phyloP scores from a whole-genome alignment of 2,329 filamentous ascomycete species.

The Fusarium transvaalense region DNA sequence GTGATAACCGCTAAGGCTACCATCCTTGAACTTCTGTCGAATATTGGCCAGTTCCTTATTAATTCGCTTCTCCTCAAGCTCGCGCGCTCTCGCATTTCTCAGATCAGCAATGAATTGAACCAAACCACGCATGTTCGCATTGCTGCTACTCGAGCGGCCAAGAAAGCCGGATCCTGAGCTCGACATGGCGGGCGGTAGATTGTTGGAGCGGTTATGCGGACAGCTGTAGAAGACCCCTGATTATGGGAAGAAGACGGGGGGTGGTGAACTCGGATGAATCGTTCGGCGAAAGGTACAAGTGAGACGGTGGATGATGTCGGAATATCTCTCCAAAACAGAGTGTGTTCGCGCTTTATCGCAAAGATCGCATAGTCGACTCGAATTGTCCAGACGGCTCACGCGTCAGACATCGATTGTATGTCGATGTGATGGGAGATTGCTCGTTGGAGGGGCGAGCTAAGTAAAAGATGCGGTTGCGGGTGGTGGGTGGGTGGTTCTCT shows the following conservation, averaged over 20 bases:
- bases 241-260: constrained; percentile 31
- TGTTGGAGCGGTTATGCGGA: constrained; percentile 26
- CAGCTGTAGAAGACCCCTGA: constrained; percentile 45
- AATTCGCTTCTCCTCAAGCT: constrained; percentile 98
- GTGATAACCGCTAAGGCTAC: constrained; percentile 93
- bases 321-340: constrained; percentile 45
- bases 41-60: constrained; percentile 99
- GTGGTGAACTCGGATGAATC: constrained; percentile 25
- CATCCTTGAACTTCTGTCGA: constrained; percentile 97
- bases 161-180: constrained; percentile 71
- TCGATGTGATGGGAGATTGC: constrained; percentile 43
- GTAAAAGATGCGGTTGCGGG: constrained; percentile 45
- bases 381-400: constrained; percentile 45
- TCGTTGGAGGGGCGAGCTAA: constrained; percentile 46
- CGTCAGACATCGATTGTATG: constrained; percentile 48
- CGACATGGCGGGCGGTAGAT: constrained; percentile 60
- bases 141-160: constrained; percentile 73
- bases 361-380: constrained; percentile 52
- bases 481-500: constrained; percentile 39
- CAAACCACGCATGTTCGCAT: constrained; percentile 81
- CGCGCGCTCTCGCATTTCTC: constrained; percentile 91
- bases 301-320: constrained; percentile 18
- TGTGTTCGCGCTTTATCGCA: constrained; percentile 44
- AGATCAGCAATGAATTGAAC: constrained; percentile 99
- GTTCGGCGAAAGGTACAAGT: constrained; percentile 21